Conservation (phyloP, 78 protist genomes). For the Trichosphaerium sp. region DNA sequence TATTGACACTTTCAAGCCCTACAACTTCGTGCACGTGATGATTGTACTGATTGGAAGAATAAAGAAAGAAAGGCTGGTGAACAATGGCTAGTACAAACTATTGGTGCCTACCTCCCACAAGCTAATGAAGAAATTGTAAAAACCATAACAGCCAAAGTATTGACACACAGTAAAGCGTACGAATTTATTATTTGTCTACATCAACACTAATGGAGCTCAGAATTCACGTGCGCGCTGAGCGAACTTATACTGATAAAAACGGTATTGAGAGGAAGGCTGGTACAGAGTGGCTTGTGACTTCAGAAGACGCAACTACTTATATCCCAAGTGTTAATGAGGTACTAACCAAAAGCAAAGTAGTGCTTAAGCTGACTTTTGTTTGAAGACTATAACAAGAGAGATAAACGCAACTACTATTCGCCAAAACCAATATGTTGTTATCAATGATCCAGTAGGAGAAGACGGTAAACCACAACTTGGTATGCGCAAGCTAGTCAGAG, state of each 20-base stretch:
- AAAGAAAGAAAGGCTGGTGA: slow-evolving; percentile 31
- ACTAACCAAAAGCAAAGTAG: not conserved
- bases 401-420: slow-evolving; percentile 2
- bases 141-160: slow-evolving; percentile 8
- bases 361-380: not conserved
- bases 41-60: not conserved
- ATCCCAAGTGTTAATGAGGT: slow-evolving; percentile 40
- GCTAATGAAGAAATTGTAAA: slow-evolving; percentile 25
- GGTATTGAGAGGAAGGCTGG: slow-evolving; percentile 29
- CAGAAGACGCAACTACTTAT: not conserved
- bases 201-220: too few relatives aligned
- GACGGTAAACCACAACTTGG: slow-evolving; percentile 5
- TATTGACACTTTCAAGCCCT: slow-evolving; percentile 24
- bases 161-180: slow-evolving; percentile 22
- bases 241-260: slow-evolving; percentile 23
- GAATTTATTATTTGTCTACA: too few relatives aligned
- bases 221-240: slow-evolving; percentile 25
- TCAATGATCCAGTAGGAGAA: slow-evolving; percentile 12
- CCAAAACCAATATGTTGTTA: slow-evolving; percentile 37
- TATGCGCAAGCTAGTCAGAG: slow-evolving; percentile 9
- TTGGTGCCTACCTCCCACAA: slow-evolving; percentile 25
- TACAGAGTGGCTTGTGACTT: slow-evolving; percentile 43
- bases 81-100: slow-evolving; percentile 22
- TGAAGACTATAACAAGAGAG: not conserved
- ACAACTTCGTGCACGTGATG: slow-evolving; percentile 18